phyloP scores from a whole-genome alignment of 1,139 yeast genomes.

The Trichomonascaceae sp. region DNA sequence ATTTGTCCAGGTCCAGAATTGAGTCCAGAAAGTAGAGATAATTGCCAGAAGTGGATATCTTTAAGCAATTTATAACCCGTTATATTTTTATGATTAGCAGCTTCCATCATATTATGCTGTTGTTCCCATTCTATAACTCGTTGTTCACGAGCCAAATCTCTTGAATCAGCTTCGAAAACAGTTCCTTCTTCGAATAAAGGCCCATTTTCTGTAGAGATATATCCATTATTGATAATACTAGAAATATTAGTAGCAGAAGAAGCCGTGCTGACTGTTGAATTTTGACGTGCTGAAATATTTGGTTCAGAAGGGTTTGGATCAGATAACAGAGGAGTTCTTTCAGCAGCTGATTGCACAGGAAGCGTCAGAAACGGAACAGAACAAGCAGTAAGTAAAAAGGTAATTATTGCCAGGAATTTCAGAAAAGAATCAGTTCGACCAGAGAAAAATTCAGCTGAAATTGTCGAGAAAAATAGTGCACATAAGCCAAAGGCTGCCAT shows the following conservation, averaged over 20 bases:
- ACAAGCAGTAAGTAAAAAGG: slow-evolving; percentile 25
- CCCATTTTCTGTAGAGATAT: slow-evolving; percentile 5
- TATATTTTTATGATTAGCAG: slow-evolving; percentile 5
- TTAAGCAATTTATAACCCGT: slow-evolving; percentile 17
- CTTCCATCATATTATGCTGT: slow-evolving; percentile 3
- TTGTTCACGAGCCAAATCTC: slow-evolving; percentile 8
- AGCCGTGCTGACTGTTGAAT: background rate
- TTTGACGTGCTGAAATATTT: background rate
- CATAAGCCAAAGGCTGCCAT: slow-evolving; percentile 35
- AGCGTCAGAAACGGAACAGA: slow-evolving; percentile 27
- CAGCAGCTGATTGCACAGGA: slow-evolving; percentile 23
- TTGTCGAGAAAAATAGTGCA: slow-evolving; percentile 30
- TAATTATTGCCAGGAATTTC: slow-evolving; percentile 24
- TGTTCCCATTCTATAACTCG: slow-evolving; percentile 10
- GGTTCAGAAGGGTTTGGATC: no score
- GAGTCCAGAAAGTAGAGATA: slow-evolving; percentile 46
- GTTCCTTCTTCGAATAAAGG: slow-evolving; percentile 8
- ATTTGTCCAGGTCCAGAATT: slow-evolving; percentile 68
- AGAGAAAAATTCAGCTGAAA: slow-evolving; percentile 26
- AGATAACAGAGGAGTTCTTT: background rate
- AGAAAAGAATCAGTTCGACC: slow-evolving; percentile 32
- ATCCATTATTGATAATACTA: slow-evolving; percentile 1
- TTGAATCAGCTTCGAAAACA: slow-evolving; percentile 3
- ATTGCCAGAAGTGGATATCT: slow-evolving; percentile 31
- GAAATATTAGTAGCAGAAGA: slow-evolving; percentile 3